Evolutionary conservation across 371 early-diverging fungal species (phyloP), one percentile per base, ranked within the genome.

Genomic region (Amoeboaphelidium protococcarum): DNA sequence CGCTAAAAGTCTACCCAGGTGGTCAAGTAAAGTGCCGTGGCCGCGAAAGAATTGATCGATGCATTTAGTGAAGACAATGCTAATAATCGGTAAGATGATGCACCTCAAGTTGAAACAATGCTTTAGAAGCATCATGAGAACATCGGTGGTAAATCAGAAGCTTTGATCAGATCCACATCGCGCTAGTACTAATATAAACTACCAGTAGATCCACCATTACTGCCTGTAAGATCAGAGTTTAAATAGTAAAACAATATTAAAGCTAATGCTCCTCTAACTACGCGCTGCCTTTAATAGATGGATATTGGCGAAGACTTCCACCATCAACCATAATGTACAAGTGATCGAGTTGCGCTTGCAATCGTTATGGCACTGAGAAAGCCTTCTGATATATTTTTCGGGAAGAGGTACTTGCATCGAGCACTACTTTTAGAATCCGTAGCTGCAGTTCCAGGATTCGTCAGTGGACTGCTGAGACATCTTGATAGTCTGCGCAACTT

Each of bases 381-480:
- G 16, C 37, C 37, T 10, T 31, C 59, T 19, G 59, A 59, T 49
- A 13, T 47, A 26, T 54, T 54, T 19, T 59, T 59, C 46, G 47
- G 52, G 47, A 53, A 54, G 27, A 26, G 49, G 19, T 59, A 59
- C 42, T 21, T 57, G 6, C 50, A 54, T 21, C 23, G 60, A 31
- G 57, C 51, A 2, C 51, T 58, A 40, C 50, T 58, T 13, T 45
- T 60, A 23, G 60, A 60, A 43, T 58, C 60, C 4, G 60, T 60
- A 6, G 60, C 60, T 40, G 58, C 57, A 6, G 49, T 57, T 26
- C 60, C 60, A 2, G 60, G 60, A 4, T 53, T 58, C 6, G 58
- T 60, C 2, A 58, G 56, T 19, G 60, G 53, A 20, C 3, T 55
- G 41, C 46, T 58, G 13, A 41, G 56, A 22, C 60, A 60, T 42